These are phyloP conservation scores for Amphicarpaea edgeworthii DNA, from an alignment of 306 rosid species.

Conservation along the genomic window DNA sequence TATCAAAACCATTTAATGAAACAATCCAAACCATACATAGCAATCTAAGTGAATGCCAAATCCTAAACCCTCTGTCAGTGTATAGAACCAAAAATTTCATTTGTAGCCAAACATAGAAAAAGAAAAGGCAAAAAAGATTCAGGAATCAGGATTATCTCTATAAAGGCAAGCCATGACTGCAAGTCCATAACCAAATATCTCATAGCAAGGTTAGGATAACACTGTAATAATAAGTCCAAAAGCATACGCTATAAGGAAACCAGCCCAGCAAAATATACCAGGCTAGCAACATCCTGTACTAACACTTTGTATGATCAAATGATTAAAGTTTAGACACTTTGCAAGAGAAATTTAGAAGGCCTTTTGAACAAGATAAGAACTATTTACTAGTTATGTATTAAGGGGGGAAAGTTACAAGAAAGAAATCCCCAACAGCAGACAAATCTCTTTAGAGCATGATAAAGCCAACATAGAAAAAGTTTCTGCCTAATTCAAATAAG, in stretches of 20 bases:
- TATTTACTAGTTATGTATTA: not conserved
- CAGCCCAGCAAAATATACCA: constrained; percentile 8
- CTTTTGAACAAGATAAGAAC: not conserved
- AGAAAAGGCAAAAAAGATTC: constrained; percentile 8
- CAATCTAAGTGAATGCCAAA: not conserved
- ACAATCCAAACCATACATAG: constrained; percentile 19
- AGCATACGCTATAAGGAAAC: constrained; percentile 11
- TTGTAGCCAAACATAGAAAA: constrained; percentile 14
- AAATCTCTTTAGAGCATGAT: constrained; percentile 11
- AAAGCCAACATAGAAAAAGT: constrained; percentile 14
- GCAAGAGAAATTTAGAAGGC: constrained; percentile 11
- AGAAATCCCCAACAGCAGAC: constrained; percentile 13
- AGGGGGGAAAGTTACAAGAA: constrained; percentile 8
- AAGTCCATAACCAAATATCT: constrained; percentile 28
- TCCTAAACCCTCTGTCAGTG: constrained; percentile 6
- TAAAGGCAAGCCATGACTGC: constrained; percentile 7
- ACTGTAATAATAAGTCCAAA: constrained; percentile 12
- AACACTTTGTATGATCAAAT: constrained; percentile 17
- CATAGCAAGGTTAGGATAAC: not conserved
- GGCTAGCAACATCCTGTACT: constrained; percentile 14
- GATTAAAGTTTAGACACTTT: constrained; percentile 12
- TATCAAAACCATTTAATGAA: constrained; percentile 6
- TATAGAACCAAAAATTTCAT: constrained; percentile 36
- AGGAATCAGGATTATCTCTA: not conserved
- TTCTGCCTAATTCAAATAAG: constrained; percentile 11